Evolutionary conservation across 1,284 basidiomycete species (phyloP).

Genomic region (Trichosporon asahii): DNA sequence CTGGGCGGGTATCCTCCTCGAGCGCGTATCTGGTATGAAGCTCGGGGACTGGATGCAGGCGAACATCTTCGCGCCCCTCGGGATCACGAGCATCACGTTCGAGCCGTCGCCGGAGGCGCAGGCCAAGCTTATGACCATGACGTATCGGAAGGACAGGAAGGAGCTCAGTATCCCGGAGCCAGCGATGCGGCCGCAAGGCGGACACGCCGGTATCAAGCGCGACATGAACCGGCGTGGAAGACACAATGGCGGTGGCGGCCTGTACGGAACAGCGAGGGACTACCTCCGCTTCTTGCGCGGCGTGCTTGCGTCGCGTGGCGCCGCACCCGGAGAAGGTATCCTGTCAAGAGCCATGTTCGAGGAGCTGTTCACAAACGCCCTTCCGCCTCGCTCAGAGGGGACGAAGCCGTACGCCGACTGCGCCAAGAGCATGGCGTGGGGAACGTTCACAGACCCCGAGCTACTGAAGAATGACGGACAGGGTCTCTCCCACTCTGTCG

Average conservation of each 20-base stretch:
- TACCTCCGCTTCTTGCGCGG: slow-evolving; percentile 25
- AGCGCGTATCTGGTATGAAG: slow-evolving; percentile 14
- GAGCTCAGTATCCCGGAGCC: neutral
- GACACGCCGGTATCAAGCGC: neutral
- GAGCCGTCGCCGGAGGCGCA: slow-evolving; percentile 29
- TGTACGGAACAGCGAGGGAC: slow-evolving; percentile 22
- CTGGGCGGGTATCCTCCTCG: slow-evolving; percentile 27
- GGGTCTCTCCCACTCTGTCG: slow-evolving; percentile 18
- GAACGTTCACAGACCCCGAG: slow-evolving; percentile 20
- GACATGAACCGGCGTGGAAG: neutral
- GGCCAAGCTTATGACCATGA: slow-evolving; percentile 17
- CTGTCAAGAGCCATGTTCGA: slow-evolving; percentile 26
- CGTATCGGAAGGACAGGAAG: neutral
- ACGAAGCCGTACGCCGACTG: slow-evolving; percentile 19
- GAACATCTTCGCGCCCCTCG: slow-evolving; percentile 41
- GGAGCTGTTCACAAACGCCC: slow-evolving; percentile 29
- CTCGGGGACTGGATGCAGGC: slow-evolving; percentile 28
- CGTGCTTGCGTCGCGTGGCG: slow-evolving; percentile 18
- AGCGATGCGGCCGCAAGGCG: slow-evolving; percentile 6
- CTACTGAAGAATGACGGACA: slow-evolving; percentile 17
- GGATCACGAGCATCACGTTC: slow-evolving; percentile 35
- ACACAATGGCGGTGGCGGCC: slow-evolving; percentile 25
- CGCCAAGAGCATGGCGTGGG: slow-evolving; percentile 13
- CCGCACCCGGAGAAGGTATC: slow-evolving; percentile 18
- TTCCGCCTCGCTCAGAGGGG: slow-evolving; percentile 19